phyloP scores from a whole-genome alignment of 352 stramenopile species.

The Thalassiosira sp. region DNA sequence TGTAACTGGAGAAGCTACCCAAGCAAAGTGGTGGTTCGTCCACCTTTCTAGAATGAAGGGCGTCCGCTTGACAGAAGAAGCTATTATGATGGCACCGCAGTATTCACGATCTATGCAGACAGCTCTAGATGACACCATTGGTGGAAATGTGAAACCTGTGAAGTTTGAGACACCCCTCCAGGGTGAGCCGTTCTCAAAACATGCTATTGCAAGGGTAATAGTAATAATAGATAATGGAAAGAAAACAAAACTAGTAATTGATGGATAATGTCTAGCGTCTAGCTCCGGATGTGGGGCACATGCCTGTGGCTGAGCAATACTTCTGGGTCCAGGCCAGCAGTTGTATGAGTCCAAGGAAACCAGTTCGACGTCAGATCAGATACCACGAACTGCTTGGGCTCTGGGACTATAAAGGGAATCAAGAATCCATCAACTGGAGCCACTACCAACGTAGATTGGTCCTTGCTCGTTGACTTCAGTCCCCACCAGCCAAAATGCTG shows the following conservation, averaged over 20 bases:
- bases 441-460: too few species aligned
- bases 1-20: not conserved
- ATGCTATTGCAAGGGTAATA: too few species aligned
- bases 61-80: not conserved
- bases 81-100: not conserved
- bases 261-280: too few species aligned
- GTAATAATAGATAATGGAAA: not conserved
- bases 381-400: not conserved
- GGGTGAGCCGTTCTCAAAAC: too few species aligned
- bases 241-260: not conserved
- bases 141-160: too few species aligned
- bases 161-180: too few species aligned
- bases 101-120: not conserved
- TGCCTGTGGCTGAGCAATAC: not conserved
- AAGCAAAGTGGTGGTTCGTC: not conserved
- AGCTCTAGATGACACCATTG: not conserved
- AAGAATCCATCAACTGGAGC: too few species aligned
- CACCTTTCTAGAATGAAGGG: not conserved
- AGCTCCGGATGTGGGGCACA: not conserved
- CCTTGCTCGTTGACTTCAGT: too few species aligned
- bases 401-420: not conserved
- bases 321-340: not conserved
- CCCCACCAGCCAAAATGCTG: too few species aligned
- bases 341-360: not conserved
- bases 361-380: not conserved